Base-by-base conservation (phyloP, 192 early-diverging fungal species). In the Coemansia umbellata region DNA sequence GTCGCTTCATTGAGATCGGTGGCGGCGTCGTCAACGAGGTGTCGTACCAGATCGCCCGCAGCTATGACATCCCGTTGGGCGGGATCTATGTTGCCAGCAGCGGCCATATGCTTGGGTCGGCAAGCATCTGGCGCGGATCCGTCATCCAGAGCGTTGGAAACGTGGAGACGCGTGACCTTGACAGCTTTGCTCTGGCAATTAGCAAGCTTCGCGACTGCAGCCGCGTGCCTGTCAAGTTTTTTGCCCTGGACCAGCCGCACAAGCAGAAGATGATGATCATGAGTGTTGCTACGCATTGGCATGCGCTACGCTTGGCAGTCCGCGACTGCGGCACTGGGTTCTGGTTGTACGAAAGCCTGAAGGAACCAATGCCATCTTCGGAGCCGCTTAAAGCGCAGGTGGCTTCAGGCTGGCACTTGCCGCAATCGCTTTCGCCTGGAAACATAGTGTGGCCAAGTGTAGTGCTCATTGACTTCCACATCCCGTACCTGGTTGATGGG, bases 241-340 rank as follows among this genome's bases (percentile, higher is more conserved):
- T 90, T 61, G 66, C 81, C 8, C 82, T 97, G 9, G 85, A 81
- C 15, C 87, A 91, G 50, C 84, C 90, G 7, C 84, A 94, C 71
- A 85, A 85, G 24, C 84, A 87, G 47, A 83, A 82, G 37, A 80
- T 97, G 11, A 82, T 82, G 60, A 86, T 97, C 39, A 90, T 93
- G 76, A 85, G 81, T 49, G 84, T 93, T 7, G 86, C 93, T 59
- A 78, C 90, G 49, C 92, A 93, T 60, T 97, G 93, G 93, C 81
- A 84, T 55, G 79, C 77, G 33, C 91, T 91, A 68, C 73, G 89
- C 50, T 43, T 93, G 55, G 87, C 90, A 17, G 60, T 74, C 4
- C 82, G 94, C 54, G 88, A 92, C 74, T 81, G 85, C 62, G 50
- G 18, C 11, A 89, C 88, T 14, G 94, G 94, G 5, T 62, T 81